A percentile compares a stretch with the other conserved stretches of the same genome.
Evolutionary conservation across 805 yeast species (phyloP).

Genomic region (Wickerhamiella shivajii): DNA sequence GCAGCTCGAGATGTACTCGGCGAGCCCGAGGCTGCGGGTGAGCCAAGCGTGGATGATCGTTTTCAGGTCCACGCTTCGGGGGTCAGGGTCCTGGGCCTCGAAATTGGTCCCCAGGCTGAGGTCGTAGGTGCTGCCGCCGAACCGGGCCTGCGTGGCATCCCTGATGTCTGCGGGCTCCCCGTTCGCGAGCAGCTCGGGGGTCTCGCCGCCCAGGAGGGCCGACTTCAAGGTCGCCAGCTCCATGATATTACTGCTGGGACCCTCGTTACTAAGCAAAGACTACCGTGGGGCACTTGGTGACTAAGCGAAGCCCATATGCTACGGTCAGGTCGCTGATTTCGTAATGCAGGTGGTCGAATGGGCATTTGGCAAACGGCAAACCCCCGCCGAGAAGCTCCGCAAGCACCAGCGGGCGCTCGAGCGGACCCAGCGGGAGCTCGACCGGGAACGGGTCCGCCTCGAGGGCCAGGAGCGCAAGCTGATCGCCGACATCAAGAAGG

Average conservation of each 20-base stretch:
- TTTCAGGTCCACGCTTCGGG: conserved; percentile 29
- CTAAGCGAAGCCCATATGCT: no score
- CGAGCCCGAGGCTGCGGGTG: conserved; percentile 54
- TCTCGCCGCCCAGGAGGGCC: no score
- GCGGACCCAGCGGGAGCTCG: conserved; percentile 84
- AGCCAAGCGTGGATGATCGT: conserved; percentile 68
- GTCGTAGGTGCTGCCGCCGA: not conserved
- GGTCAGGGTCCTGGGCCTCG: conserved; percentile 23
- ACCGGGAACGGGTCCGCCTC: conserved; percentile 70
- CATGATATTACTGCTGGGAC: no score
- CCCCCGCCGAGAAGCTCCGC: conserved; percentile 90
- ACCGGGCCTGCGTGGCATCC: no score
- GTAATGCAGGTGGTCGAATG: conserved; percentile 65
- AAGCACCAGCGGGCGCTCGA: conserved; percentile 93
- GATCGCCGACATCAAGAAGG: conserved; percentile 69
- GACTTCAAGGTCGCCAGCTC: no score
- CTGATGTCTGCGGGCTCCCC: no score
- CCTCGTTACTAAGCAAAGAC: no score
- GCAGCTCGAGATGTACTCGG: conserved; percentile 69
- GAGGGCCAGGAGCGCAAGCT: conserved; percentile 88
- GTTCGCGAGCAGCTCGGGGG: no score
- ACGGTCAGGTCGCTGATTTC: no score
- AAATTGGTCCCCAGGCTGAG: conserved; percentile 27
- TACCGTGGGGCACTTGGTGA: no score
- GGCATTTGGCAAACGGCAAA: conserved; percentile 86